These are phyloP conservation scores for Sarocladiaceae sp. DNA, from an alignment of 2,329 filamentous ascomycete species.

Conservation along the genomic window DNA sequence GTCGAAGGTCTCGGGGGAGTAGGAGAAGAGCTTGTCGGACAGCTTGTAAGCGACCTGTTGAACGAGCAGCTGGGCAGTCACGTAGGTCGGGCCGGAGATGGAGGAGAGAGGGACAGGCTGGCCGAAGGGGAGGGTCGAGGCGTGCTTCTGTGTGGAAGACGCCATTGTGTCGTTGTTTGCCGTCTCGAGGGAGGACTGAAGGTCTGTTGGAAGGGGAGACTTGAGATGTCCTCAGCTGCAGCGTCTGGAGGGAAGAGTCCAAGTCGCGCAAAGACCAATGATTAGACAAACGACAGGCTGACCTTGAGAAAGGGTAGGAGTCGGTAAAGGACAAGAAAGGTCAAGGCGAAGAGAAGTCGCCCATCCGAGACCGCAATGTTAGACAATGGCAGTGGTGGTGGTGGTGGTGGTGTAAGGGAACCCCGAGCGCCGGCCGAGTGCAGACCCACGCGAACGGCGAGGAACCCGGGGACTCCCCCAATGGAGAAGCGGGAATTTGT, in stretches of 20 bases:
- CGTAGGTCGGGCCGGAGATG: slow-evolving; percentile 83
- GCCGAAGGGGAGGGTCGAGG: slow-evolving; percentile 51
- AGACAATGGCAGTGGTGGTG: too few species aligned
- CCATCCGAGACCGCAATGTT: background rate
- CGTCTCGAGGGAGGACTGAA: background rate
- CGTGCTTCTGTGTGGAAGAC: slow-evolving; percentile 32
- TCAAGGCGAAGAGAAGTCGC: background rate
- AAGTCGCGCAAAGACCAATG: background rate
- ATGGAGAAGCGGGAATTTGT: background rate
- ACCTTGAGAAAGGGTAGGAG: too few species aligned
- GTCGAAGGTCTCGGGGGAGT: slow-evolving; percentile 89
- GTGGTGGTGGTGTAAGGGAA: too few species aligned
- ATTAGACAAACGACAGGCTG: too few species aligned
- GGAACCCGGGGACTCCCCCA: too few species aligned
- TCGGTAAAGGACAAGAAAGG: too few species aligned
- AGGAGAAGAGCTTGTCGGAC: slow-evolving; percentile 96
- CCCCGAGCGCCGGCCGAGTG: slow-evolving; percentile 6
- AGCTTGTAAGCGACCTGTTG: slow-evolving; percentile 94
- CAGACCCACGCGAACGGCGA: background rate
- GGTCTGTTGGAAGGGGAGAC: too few species aligned
- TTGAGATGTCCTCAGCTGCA: slow-evolving; percentile 1
- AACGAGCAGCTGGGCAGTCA: slow-evolving; percentile 86
- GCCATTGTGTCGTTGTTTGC: slow-evolving; percentile 14
- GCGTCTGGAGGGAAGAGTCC: background rate
- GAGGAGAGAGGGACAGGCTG: slow-evolving; percentile 47